Base-by-base conservation (phyloP, 2,329 filamentous ascomycete species). In the Fusarium nygamai region DNA sequence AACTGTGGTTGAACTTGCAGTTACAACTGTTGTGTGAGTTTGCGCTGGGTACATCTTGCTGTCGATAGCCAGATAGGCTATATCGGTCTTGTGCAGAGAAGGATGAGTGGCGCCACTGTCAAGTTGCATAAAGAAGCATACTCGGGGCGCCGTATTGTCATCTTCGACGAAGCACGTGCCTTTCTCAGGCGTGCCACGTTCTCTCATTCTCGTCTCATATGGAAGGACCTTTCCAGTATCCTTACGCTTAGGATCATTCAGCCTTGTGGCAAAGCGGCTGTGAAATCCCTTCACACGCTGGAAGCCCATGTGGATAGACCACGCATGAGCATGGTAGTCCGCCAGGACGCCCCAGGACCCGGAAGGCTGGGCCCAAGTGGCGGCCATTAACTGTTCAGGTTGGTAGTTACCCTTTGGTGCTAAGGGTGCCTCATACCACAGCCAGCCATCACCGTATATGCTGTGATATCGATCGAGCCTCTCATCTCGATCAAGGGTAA, bases 261-360 rank as follows among this genome's bases (percentile, higher is more conserved):
- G 22, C 11, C 41, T 58, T 38, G 58, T 44, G 39, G 47, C 17
- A 8, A 64, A 6, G 31, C 77, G 77, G 31, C 64, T 61, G 36
- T 78, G 77, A 50, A 78, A 78, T 24, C 65, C 61, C 22, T 31
- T 73, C 16, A 78, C 74, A 3, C 74, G 72, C 9, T 72, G 74
- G 39, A 78, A 78, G 8, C 75, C 77, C 77, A 78, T 78, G n/a
- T 76, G 75, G n/a, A 78, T 78, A 20, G 71, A 53, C 74, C 70
- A 76, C 11, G 51, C 65, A 34, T 54, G 33, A 31, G 67, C 27
- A 31, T 54, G 57, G 41, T 24, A 61, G 8, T 17, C 61, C n/a
- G 36, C 65, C 48, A 63, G 46, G 38, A 64, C 51, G 44, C 51
- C 36, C 33, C 20, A 31, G 5, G 65, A 51, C 6, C 38, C 47